A percentile compares a stretch with the other conserved stretches of the same genome.
Conservation (phyloP, 331 rosid genomes). For the Malus hybrid region DNA sequence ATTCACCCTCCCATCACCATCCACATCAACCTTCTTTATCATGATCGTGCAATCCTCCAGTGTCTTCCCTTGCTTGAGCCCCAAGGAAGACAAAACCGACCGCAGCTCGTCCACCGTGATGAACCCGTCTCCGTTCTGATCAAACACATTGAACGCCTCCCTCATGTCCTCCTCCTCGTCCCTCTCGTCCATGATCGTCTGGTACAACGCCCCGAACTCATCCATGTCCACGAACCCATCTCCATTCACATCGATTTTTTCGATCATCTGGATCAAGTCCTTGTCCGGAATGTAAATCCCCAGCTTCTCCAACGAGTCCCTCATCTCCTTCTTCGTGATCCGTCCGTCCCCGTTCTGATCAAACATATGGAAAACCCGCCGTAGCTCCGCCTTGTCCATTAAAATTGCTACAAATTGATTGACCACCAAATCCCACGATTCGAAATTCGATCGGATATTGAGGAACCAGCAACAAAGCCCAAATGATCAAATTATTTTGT, state of each 20-base stretch:
- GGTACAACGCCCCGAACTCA: constrained; percentile 52
- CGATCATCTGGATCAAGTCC: constrained; percentile 57
- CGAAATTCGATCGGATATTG: not conserved
- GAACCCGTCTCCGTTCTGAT: constrained; percentile 65
- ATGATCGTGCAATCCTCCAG: constrained; percentile 51
- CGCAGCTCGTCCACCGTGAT: constrained; percentile 61
- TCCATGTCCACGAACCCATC: constrained; percentile 64
- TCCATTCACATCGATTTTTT: constrained; percentile 49
- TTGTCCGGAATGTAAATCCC: constrained; percentile 45
- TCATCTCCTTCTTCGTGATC: constrained; percentile 48
- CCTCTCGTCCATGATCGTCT: constrained; percentile 44
- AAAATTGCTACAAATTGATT: not conserved
- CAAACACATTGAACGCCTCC: constrained; percentile 71
- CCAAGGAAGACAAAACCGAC: constrained; percentile 50
- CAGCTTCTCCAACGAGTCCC: constrained; percentile 38
- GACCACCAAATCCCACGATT: not conserved
- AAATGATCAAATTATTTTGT: not conserved
- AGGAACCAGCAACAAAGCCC: not conserved
- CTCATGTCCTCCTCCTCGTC: constrained; percentile 62
- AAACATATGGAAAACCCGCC: constrained; percentile 53
- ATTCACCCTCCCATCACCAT: constrained; percentile 69
- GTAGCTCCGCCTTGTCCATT: constrained; percentile 47
- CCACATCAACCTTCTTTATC: constrained; percentile 61
- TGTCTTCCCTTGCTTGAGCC: constrained; percentile 43
- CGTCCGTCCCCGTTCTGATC: constrained; percentile 46